Percentiles rank a stretch among this genome's conserved stretches.
Evolutionary conservation across 805 yeast genomes (phyloP).

Genomic region (Brettanomyces sp.): DNA sequence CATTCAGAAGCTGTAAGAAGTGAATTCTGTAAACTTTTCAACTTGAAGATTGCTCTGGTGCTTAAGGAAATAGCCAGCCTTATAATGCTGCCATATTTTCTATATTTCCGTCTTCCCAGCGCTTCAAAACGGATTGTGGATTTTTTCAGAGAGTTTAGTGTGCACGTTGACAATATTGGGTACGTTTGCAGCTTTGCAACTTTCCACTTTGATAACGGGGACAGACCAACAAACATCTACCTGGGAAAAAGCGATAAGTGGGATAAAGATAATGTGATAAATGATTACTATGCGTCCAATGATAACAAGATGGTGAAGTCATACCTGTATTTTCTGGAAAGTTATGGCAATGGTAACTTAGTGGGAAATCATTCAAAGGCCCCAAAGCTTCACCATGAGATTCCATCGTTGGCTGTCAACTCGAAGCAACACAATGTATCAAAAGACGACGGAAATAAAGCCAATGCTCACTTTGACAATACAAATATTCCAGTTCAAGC

Average conservation of each 20-base stretch:
- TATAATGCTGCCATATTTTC: constrained; percentile 77
- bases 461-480: too few species aligned
- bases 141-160: constrained; percentile 81
- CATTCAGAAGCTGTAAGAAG: constrained; percentile 79
- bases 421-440: too few species aligned
- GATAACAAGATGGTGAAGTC: constrained; percentile 91
- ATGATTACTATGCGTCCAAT: constrained; percentile 38
- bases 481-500: too few species aligned
- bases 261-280: constrained; percentile 22
- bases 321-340: constrained; percentile 77
- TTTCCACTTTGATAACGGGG: constrained; percentile 68
- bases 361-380: too few species aligned
- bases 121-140: constrained; percentile 73
- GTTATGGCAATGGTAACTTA: constrained; percentile 45
- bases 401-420: too few species aligned
- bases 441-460: too few species aligned
- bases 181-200: constrained; percentile 91
- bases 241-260: constrained; percentile 15
- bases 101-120: constrained; percentile 75
- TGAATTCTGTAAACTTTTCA: constrained; percentile 74
- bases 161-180: constrained; percentile 91
- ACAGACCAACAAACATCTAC: constrained; percentile 11
- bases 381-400: too few species aligned
- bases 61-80: constrained; percentile 75
- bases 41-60: constrained; percentile 61